Percentiles rank a stretch among this genome's conserved stretches.
phyloP scores from a whole-genome alignment of 2,329 filamentous ascomycete genomes.

The Pestalotiopsis fici region DNA sequence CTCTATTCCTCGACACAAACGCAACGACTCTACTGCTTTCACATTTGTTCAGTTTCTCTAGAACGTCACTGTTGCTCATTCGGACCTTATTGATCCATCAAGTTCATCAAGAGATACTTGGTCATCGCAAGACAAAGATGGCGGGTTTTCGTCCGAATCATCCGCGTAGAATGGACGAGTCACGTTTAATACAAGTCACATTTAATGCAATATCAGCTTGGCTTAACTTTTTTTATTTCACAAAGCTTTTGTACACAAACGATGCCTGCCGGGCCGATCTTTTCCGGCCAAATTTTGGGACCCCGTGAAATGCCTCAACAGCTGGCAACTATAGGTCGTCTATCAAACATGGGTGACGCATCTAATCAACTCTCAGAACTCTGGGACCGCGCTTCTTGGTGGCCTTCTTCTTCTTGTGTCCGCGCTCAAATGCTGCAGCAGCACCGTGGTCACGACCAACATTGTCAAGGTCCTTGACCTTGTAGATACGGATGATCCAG shows the following conservation, averaged over 20 bases:
- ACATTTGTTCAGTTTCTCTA: too few species aligned
- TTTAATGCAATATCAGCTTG: too few species aligned
- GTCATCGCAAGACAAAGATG: too few species aligned
- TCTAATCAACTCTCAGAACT: conserved; percentile 71
- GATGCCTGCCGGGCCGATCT: background rate
- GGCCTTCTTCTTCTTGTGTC: conserved; percentile 81
- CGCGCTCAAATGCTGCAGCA: conserved; percentile 71
- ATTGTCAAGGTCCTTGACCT: conserved; percentile 98
- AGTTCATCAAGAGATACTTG: too few species aligned
- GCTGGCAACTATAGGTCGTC: background rate
- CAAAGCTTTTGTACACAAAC: conserved; percentile 9
- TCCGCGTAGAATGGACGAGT: too few species aligned
- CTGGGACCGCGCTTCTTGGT: conserved; percentile 72
- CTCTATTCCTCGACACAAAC: too few species aligned
- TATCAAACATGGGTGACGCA: conserved; percentile 6
- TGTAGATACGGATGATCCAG: conserved; percentile 99
- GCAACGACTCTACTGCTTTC: too few species aligned
- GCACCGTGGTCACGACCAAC: conserved; percentile 82
- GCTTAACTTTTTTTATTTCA: background rate
- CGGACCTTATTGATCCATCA: too few species aligned
- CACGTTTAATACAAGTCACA: too few species aligned
- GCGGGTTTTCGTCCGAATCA: too few species aligned
- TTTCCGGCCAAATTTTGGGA: conserved; percentile 1
- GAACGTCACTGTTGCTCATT: too few species aligned
- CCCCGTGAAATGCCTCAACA: background rate